Evolutionary conservation across 331 rosid genomes (phyloP).

Genomic region (Acacia pycnantha): DNA sequence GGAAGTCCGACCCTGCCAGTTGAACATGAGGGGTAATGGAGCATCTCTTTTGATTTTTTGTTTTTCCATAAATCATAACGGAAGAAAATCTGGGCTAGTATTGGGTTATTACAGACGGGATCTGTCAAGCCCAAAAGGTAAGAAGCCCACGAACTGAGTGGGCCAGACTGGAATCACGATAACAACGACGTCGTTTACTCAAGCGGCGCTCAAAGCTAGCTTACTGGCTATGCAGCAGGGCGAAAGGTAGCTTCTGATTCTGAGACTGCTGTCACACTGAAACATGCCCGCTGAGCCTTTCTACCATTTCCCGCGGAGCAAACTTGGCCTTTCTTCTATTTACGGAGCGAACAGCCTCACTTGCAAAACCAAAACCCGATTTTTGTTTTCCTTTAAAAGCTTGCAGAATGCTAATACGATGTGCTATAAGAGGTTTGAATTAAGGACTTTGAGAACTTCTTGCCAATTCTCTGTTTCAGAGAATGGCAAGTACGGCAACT

Average conservation of each 20-base stretch:
- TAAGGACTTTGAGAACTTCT: conserved; percentile 1
- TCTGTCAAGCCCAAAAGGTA: neutral
- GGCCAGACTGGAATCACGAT: neutral
- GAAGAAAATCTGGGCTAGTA: neutral
- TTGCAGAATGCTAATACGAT: neutral
- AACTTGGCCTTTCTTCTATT: neutral
- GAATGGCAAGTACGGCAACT: neutral
- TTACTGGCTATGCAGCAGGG: neutral
- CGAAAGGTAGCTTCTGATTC: neutral
- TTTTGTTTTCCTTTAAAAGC: conserved; percentile 1
- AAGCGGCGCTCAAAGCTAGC: neutral
- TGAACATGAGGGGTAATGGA: too few species aligned
- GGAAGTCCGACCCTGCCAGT: too few species aligned
- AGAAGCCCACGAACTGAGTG: neutral
- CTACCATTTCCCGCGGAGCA: neutral
- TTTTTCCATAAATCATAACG: neutral
- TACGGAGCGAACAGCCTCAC: conserved; percentile 1
- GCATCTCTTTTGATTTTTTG: neutral
- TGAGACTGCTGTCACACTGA: neutral
- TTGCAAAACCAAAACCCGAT: conserved; percentile 19
- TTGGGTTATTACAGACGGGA: neutral
- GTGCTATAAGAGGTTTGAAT: conserved; percentile 6
- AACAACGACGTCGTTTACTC: neutral
- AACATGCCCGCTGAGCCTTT: neutral
- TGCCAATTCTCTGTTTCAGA: neutral